Conservation (phyloP, 2,329 filamentous ascomycete species). For the Rugonectria rugulosa region DNA sequence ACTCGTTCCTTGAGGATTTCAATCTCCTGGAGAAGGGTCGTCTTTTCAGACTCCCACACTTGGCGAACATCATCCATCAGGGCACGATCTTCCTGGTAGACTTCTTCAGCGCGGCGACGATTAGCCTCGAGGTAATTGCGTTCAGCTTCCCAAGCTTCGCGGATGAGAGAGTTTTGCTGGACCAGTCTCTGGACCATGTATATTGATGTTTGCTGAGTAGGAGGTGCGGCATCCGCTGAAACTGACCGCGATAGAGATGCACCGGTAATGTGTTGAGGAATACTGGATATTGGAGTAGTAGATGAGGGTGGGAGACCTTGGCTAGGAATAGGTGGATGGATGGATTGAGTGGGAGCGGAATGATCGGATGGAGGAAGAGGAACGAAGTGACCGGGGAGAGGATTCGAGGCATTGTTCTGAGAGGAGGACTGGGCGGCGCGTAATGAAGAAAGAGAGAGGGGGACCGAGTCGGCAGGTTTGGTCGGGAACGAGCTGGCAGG, state of each 20-base stretch:
- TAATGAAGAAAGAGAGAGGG: constrained; percentile 37
- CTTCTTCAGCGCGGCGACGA: constrained; percentile 60
- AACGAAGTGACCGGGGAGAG: neutral
- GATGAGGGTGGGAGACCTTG: constrained; percentile 31
- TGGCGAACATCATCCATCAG: constrained; percentile 61
- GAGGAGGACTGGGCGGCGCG: constrained; percentile 33
- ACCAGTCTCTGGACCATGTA: constrained; percentile 51
- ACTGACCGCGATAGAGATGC: constrained; percentile 40
- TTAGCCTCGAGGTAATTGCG: constrained; percentile 62
- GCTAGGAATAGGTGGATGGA: constrained; percentile 21
- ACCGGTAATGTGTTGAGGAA: constrained; percentile 29
- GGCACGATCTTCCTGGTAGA: constrained; percentile 62
- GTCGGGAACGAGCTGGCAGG: constrained; percentile 35
- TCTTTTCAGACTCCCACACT: constrained; percentile 56
- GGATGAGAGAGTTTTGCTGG: constrained; percentile 52
- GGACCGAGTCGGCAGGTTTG: constrained; percentile 22
- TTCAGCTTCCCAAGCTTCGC: constrained; percentile 62
- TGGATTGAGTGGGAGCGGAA: constrained; percentile 28
- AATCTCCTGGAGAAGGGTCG: constrained; percentile 50
- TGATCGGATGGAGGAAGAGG: constrained; percentile 27
- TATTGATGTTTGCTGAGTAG: constrained; percentile 41
- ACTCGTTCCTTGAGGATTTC: constrained; percentile 50
- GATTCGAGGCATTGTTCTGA: constrained; percentile 24
- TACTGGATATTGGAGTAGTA: constrained; percentile 31
- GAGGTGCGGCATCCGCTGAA: constrained; percentile 41